Conservation (phyloP, 2,329 filamentous ascomycete species). For the Penicillium polonicum region DNA sequence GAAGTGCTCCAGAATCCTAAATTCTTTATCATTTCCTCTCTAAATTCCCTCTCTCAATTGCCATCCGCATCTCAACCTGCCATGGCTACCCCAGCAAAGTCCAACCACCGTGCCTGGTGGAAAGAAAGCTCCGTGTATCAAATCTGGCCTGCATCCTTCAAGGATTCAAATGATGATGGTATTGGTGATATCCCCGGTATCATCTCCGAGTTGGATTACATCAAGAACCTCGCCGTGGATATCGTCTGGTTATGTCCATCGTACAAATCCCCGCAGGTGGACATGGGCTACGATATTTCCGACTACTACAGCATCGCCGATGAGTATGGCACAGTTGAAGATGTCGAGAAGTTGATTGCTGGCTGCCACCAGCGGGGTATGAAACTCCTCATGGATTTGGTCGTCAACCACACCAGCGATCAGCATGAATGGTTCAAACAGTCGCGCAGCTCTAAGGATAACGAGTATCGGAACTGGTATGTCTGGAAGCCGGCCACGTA, state of each 20-base stretch:
- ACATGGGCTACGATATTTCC: conserved; percentile 55
- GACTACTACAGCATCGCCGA: conserved; percentile 66
- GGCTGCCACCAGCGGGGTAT: conserved; percentile 63
- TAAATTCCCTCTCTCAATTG: not conserved
- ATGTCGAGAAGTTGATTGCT: conserved; percentile 62
- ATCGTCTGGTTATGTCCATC: conserved; percentile 58
- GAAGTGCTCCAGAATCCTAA: not conserved
- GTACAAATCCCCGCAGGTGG: conserved; percentile 54
- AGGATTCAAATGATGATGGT: conserved; percentile 52
- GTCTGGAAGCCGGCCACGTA: conserved; percentile 56
- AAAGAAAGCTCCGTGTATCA: conserved; percentile 60
- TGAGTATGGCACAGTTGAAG: conserved; percentile 65
- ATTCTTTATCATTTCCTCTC: too few species aligned
- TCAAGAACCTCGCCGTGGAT: conserved; percentile 61
- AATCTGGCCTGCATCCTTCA: conserved; percentile 60
- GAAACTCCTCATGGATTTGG: conserved; percentile 71
- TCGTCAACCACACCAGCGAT: conserved; percentile 74
- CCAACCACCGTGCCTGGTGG: conserved; percentile 51
- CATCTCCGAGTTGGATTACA: conserved; percentile 63
- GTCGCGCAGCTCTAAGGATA: conserved; percentile 60
- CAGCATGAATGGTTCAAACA: conserved; percentile 71
- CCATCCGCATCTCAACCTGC: not conserved
- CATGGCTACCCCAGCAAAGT: conserved; percentile 19
- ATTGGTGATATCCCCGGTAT: conserved; percentile 66
- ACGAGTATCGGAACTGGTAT: conserved; percentile 69